Evolutionary conservation across 2,329 filamentous ascomycete species (phyloP).

Genomic region (Calonectria montana): DNA sequence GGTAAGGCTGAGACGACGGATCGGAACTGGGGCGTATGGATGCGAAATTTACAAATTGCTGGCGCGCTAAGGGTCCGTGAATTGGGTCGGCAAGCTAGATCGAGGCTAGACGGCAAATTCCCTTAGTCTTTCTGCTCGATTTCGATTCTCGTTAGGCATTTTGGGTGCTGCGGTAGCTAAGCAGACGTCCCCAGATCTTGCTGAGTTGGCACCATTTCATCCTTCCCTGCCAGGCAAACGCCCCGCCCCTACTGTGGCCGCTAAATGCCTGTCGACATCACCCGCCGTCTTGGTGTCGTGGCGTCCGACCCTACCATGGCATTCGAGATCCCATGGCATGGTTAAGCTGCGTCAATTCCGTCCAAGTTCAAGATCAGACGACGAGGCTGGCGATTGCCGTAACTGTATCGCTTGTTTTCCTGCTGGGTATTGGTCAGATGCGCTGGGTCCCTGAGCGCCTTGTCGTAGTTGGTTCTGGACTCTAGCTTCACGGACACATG

Average conservation of each 20-base stretch:
- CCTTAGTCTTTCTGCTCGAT: conserved; percentile 18
- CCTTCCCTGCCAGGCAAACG: not conserved
- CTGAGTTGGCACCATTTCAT: conserved; percentile 15
- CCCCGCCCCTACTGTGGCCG: not conserved
- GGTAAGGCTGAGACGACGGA: conserved; percentile 43
- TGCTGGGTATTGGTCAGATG: not conserved
- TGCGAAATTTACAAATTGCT: conserved; percentile 28
- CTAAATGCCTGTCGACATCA: conserved; percentile 16
- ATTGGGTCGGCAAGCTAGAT: conserved; percentile 14
- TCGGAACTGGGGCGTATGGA: conserved; percentile 26
- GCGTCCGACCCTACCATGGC: conserved; percentile 18
- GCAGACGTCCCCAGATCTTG: conserved; percentile 18
- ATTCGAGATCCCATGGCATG: conserved; percentile 22
- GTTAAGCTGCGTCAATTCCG: conserved; percentile 22
- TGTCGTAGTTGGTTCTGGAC: not conserved
- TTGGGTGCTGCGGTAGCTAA: not conserved
- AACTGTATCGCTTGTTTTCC: not conserved
- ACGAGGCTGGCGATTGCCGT: conserved; percentile 17
- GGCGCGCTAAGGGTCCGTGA: conserved; percentile 24
- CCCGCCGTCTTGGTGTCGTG: conserved; percentile 24
- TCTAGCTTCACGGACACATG: not conserved
- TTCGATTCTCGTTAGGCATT: conserved; percentile 20
- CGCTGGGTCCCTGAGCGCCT: not conserved
- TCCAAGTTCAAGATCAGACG: not conserved
- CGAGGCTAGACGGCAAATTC: conserved; percentile 7